Evolutionary conservation across 2,329 filamentous ascomycete genomes (phyloP).

Genomic region (Oidium heveae): DNA sequence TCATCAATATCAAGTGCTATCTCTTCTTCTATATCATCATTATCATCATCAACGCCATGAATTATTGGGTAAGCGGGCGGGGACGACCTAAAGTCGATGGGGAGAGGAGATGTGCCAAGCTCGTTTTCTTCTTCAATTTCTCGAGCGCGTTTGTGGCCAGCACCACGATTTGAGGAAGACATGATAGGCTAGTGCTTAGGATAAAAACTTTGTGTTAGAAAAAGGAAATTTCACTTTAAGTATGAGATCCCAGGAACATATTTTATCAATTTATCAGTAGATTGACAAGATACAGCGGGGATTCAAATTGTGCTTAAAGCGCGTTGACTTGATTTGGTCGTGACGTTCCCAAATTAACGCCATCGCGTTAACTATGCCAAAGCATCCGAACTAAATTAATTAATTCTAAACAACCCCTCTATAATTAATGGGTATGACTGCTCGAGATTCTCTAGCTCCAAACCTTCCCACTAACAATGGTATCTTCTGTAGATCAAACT

Average conservation of each 20-base stretch:
- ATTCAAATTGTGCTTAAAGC: too few relatives aligned
- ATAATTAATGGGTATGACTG: too few relatives aligned
- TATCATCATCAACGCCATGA: slow-evolving; percentile 39
- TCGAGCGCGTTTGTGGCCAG: slow-evolving; percentile 35
- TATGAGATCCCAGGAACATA: not conserved
- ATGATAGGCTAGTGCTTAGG: slow-evolving; percentile 30
- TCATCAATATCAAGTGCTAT: slow-evolving; percentile 51
- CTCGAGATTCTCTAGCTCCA: too few relatives aligned
- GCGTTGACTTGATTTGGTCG: too few relatives aligned
- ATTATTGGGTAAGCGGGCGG: slow-evolving; percentile 35
- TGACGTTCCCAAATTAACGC: too few relatives aligned
- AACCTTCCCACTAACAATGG: too few relatives aligned
- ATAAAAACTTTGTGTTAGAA: too few relatives aligned
- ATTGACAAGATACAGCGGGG: not conserved
- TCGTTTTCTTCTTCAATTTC: slow-evolving; percentile 36
- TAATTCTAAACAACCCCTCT: too few relatives aligned
- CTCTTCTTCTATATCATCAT: slow-evolving; percentile 47
- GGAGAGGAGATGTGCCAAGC: slow-evolving; percentile 27
- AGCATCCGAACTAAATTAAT: too few relatives aligned
- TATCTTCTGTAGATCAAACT: too few relatives aligned
- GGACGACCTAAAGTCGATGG: slow-evolving; percentile 31
- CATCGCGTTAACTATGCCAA: too few relatives aligned
- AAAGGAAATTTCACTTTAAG: not conserved
- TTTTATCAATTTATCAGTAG: not conserved
- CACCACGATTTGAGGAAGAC: slow-evolving; percentile 60